Evolutionary conservation across 2,329 filamentous ascomycete species (phyloP).

Genomic region (Clonostachys sp.): DNA sequence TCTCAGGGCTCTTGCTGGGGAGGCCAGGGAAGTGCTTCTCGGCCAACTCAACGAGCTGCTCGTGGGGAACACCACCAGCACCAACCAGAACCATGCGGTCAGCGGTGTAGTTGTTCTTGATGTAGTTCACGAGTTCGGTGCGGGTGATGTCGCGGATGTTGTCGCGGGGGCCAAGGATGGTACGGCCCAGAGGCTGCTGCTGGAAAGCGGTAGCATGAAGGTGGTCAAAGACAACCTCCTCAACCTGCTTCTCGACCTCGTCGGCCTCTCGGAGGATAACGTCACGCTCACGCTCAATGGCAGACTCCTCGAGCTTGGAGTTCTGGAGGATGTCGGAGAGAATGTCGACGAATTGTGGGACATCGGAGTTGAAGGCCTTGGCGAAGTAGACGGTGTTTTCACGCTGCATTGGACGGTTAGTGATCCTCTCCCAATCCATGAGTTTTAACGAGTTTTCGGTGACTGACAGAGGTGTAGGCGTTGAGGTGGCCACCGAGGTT

Average conservation of each 20-base stretch:
- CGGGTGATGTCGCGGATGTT: slow-evolving; percentile 97
- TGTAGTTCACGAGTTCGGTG: slow-evolving; percentile 88
- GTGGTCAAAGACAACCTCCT: slow-evolving; percentile 99
- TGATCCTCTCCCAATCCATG: slow-evolving; percentile 4
- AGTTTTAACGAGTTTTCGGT: not conserved
- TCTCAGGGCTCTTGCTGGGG: slow-evolving; percentile 70
- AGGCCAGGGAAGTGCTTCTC: slow-evolving; percentile 91
- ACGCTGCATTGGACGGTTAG: slow-evolving; percentile 51
- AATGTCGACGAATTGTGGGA: slow-evolving; percentile 94
- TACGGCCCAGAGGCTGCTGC: slow-evolving; percentile 91
- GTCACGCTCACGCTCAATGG: slow-evolving; percentile 96
- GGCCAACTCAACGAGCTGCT: slow-evolving; percentile 89
- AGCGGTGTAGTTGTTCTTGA: slow-evolving; percentile 99
- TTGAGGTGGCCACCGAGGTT: slow-evolving; percentile 99
- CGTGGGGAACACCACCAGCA: slow-evolving; percentile 88
- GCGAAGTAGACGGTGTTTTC: slow-evolving; percentile 99
- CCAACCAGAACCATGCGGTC: slow-evolving; percentile 99
- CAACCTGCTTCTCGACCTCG: slow-evolving; percentile 99
- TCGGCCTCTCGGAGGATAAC: slow-evolving; percentile 98
- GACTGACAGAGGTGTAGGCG: slow-evolving; percentile 94
- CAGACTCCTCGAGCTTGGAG: slow-evolving; percentile 90
- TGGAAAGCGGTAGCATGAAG: slow-evolving; percentile 98
- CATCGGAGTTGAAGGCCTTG: slow-evolving; percentile 97
- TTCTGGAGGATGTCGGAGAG: slow-evolving; percentile 99
- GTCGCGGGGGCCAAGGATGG: slow-evolving; percentile 94